These are phyloP conservation scores for Gossypium schwendimanii DNA, from an alignment of 441 rosid genomes.

Conservation along the genomic window DNA sequence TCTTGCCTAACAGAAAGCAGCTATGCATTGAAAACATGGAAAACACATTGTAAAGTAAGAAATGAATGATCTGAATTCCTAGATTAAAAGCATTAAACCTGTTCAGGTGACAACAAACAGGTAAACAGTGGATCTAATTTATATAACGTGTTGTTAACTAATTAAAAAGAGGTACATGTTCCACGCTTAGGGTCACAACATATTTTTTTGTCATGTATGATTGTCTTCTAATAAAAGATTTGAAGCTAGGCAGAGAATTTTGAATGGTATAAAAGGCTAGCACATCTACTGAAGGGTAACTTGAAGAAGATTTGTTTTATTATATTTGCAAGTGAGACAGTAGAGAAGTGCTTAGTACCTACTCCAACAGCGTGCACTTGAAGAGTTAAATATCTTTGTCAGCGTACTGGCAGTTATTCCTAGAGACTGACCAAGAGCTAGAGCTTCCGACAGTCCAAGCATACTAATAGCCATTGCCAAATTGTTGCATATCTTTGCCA, in stretches of 20 bases:
- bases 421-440: constrained; percentile 80
- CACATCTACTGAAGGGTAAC: background rate
- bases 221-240: background rate
- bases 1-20: background rate
- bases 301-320: background rate
- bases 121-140: background rate
- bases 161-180: background rate
- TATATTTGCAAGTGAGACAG: background rate
- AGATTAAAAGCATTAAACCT: background rate
- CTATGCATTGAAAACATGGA: background rate
- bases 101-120: background rate
- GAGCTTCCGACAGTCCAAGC: constrained; percentile 95
- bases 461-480: constrained; percentile 85
- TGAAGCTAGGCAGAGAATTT: background rate
- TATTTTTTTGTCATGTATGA: background rate
- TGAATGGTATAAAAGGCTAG: background rate
- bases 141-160: background rate
- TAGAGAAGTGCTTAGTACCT: constrained; percentile 41
- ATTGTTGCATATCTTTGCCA: constrained; percentile 93
- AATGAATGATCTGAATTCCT: background rate
- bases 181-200: background rate
- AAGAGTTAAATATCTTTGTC: constrained; percentile 74
- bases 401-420: constrained; percentile 62
- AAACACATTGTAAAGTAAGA: background rate
- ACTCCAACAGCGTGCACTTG: constrained; percentile 88